Base-by-base conservation (phyloP, 2,329 filamentous ascomycete genomes). In the Penicillium sp. region DNA sequence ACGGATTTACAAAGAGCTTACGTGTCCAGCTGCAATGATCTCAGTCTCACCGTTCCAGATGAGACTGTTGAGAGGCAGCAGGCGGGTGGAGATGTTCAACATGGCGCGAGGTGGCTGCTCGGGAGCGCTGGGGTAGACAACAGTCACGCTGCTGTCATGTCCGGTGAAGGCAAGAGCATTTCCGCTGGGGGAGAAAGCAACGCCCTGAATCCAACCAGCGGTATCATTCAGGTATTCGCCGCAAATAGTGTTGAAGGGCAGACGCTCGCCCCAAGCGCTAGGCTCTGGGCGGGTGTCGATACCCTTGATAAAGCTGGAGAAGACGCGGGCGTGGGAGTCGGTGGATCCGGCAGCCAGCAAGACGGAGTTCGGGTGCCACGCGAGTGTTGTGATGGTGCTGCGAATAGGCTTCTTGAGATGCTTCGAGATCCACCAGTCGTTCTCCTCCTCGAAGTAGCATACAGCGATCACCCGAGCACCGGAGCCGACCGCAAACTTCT, bases 341-440 rank as follows among this genome's bases (percentile, higher is more conserved):
- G 94, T 97, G n/a, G 91, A 96, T 36, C 94, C 94, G 42, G 94
- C 92, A 14, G 93, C 94, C 22, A 99, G 82, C 31, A 99, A 84
- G 14, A 99, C 94, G 9, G 90, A 95, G 81, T 99, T 99, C 34
- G 94, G 94, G 76, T 99, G 94, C 94, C 94, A 99, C 54, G 89
- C 88, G 43, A 99, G 86, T 14, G 90, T 92, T 52, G 94, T 97
- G 67, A 99, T 93, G 54, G 94, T 99, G 73, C 92, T 96, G 64
- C 93, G 90, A 68, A 99, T 96, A 18, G 94, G 94, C 84, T 97
- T 99, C 86, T 97, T 97, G 71, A 99, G 79, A 77, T 99, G 94
- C 83, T 99, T 99, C 36, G 92, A 97, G 40, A 99, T 93, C 94
- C 94, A 99, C 94, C 94, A 99, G 80, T 99, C 92, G 77, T 99